A percentile compares a stretch with the other conserved stretches of the same genome.
These are phyloP conservation scores for Leishmania tarentolae DNA, from an alignment of 208 protist species.

Conservation along the genomic window DNA sequence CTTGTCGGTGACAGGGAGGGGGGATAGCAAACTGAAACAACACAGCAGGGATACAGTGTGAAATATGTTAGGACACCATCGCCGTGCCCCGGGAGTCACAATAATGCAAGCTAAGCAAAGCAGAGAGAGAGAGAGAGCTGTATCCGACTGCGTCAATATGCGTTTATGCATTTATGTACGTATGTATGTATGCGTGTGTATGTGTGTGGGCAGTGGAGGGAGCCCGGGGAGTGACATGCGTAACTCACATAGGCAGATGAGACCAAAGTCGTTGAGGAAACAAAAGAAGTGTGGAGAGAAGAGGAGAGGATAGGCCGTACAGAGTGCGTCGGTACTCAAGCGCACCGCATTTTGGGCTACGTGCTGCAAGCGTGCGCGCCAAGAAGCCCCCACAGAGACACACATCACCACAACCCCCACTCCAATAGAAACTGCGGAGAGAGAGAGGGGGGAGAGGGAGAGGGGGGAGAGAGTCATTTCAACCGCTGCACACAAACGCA, in stretches of 20 bases:
- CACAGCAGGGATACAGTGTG: background rate
- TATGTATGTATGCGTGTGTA: slow-evolving; percentile 9
- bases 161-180: background rate
- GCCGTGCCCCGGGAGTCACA: background rate
- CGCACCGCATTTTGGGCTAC: background rate
- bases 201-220: background rate
- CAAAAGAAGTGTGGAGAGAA: background rate
- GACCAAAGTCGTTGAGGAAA: background rate
- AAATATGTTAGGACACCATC: background rate
- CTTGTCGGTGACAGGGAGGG: background rate
- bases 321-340: background rate
- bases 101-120: background rate
- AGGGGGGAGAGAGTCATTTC: background rate
- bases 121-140: background rate
- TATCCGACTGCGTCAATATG: background rate
- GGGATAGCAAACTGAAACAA: background rate
- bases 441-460: background rate
- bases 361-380: background rate
- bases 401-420: background rate
- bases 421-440: background rate
- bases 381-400: background rate
- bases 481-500: background rate
- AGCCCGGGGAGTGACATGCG: background rate
- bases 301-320: background rate
- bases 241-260: background rate